A percentile compares a stretch with the other conserved stretches of the same genome.
Conservation (phyloP, 2,329 filamentous ascomycete genomes). For the Spiromastix sp. region DNA sequence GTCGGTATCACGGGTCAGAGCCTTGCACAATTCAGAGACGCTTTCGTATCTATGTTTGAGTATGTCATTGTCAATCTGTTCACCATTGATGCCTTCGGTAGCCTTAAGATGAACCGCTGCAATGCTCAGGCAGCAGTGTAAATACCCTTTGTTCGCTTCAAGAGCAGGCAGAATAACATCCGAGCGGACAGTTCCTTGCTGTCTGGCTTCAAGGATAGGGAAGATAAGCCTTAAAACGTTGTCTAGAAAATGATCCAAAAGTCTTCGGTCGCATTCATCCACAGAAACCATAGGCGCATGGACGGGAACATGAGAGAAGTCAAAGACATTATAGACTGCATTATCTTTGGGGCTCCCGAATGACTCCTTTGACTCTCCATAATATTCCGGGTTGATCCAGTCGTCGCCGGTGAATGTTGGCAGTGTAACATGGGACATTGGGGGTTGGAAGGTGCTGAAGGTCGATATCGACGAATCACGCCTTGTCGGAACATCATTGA, state of each 20-base stretch:
- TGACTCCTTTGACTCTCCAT: slow-evolving; percentile 58
- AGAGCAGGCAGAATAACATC: slow-evolving; percentile 80
- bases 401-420: slow-evolving; percentile 54
- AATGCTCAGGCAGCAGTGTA: slow-evolving; percentile 92
- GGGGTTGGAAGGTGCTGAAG: slow-evolving; percentile 83
- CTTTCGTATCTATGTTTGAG: slow-evolving; percentile 79
- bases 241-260: slow-evolving; percentile 85
- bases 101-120: slow-evolving; percentile 87
- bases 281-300: slow-evolving; percentile 55
- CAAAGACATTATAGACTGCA: slow-evolving; percentile 70
- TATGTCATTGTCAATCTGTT: slow-evolving; percentile 80
- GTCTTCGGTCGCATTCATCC: slow-evolving; percentile 68
- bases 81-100: slow-evolving; percentile 50
- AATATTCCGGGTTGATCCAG: slow-evolving; percentile 63
- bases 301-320: slow-evolving; percentile 58
- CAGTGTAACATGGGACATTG: slow-evolving; percentile 56
- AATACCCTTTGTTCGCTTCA: slow-evolving; percentile 82
- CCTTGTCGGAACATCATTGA: slow-evolving; percentile 79
- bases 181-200: slow-evolving; percentile 69
- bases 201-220: slow-evolving; percentile 82
- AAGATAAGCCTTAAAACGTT: slow-evolving; percentile 83
- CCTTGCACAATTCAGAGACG: slow-evolving; percentile 71
- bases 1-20: slow-evolving; percentile 66
- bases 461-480: slow-evolving; percentile 82
- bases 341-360: slow-evolving; percentile 48